Percentiles rank a stretch among this genome's conserved stretches.
These are phyloP conservation scores for Ramaria rubella DNA, from an alignment of 768 basidiomycete genomes.

Conservation along the genomic window DNA sequence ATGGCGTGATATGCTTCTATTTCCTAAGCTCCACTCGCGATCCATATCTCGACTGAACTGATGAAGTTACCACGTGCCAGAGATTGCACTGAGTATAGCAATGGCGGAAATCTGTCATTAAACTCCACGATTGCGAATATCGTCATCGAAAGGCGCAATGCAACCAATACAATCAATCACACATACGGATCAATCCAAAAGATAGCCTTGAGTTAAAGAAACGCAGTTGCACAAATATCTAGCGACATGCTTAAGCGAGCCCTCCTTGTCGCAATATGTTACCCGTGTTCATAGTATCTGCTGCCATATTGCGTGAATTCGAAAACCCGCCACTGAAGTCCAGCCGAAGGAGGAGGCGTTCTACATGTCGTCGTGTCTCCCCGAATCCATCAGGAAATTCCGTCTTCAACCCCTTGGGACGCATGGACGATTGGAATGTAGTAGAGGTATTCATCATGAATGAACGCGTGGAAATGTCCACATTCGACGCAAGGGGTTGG, in stretches of 20 bases:
- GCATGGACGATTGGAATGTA: slow-evolving; percentile 47
- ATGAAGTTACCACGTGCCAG: no score
- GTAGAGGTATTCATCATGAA: slow-evolving; percentile 45
- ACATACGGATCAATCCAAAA: background rate
- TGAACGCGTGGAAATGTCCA: slow-evolving; percentile 63
- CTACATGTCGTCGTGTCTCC: slow-evolving; percentile 72
- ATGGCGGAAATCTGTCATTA: no score
- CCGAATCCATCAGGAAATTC: slow-evolving; percentile 44
- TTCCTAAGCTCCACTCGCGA: background rate
- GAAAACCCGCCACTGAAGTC: slow-evolving; percentile 83
- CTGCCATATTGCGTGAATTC: slow-evolving; percentile 14
- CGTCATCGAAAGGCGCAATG: no score
- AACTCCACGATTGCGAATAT: no score
- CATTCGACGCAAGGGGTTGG: slow-evolving; percentile 54
- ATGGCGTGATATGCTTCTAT: slow-evolving; percentile 6
- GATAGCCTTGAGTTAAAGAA: background rate
- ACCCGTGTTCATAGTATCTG: background rate
- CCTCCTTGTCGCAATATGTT: slow-evolving; percentile 15
- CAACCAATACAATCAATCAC: no score
- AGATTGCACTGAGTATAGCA: no score
- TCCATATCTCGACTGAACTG: background rate
- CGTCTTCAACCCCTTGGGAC: slow-evolving; percentile 44
- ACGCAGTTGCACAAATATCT: no score
- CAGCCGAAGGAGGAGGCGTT: slow-evolving; percentile 70
- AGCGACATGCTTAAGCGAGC: slow-evolving; percentile 9